Evolutionary conservation across 2,329 filamentous ascomycete species (phyloP), one percentile per base, ranked within the genome.

Genomic region (Shiraia bambusicola): DNA sequence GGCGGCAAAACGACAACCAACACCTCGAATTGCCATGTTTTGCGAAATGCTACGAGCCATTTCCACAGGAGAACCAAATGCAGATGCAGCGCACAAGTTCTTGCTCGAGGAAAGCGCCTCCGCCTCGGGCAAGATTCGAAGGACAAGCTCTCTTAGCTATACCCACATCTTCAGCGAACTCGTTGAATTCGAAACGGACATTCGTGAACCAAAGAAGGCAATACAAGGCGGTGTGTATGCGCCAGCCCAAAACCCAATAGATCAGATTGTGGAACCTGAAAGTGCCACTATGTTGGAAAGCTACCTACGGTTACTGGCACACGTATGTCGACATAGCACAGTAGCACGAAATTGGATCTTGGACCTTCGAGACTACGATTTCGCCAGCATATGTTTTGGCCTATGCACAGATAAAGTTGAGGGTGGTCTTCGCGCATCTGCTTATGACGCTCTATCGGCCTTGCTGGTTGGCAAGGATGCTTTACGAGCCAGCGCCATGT

Each of bases 261-360:
- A 69, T 28, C 70, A 71, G 40, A 83, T 88, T 46, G 90, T 95
- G 19, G 92, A 96, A 63, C 88, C 90, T 3, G 94, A 98, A 67
- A 94, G 88, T 28, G 84, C 86, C n/a, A 87, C 95, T 70, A 96
- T 98, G 88, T 77, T 98, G 19, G 90, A 96, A 63, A 92, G 89
- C 56, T 97, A 97, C 65, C 76, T 98, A 37, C 83, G 92, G 22
- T 78, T 98, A 4, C 87, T 95, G 56, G 82, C 88, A 3, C 89
- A 94, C 66, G 75, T 98, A 8, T 84, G 86, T 48, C 77, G 79
- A 15, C 83, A 92, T 61, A 95, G 88, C 59, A 75, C 79, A 44
- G 73, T 76, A 14, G 86, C 89, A 1, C 80, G 92, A 35, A 72
- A 79, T 25, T 95, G 86, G 75, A 76, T 97, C 45, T 72, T 94